Conservation (phyloP, 306 rosid species). For the Acacia confusa region DNA sequence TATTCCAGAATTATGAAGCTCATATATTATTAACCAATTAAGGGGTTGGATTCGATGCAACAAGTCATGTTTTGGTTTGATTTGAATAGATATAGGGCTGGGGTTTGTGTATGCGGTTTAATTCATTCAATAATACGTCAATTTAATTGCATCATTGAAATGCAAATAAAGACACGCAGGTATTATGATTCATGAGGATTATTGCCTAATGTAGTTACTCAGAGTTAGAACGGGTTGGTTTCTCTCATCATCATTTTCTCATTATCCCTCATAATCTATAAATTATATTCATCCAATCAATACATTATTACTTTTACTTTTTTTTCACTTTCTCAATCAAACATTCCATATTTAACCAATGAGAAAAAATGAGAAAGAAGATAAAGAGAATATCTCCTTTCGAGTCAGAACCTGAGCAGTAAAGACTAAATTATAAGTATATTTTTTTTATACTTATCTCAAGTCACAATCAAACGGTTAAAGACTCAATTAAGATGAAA, state of each 20-base stretch:
- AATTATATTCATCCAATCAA: too few species aligned
- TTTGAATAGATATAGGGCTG: background rate
- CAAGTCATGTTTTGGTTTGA: background rate
- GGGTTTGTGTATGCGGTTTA: background rate
- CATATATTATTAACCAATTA: too few species aligned
- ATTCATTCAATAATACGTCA: background rate
- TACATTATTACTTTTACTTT: too few species aligned
- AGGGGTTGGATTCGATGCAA: background rate
- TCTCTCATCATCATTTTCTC: too few species aligned
- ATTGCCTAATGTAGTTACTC: background rate
- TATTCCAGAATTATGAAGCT: background rate
- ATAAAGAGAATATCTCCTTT: too few species aligned
- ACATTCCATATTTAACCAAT: too few species aligned
- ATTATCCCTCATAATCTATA: too few species aligned
- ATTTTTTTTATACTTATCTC: background rate
- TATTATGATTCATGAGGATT: background rate
- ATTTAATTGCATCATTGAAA: background rate
- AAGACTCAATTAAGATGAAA: background rate
- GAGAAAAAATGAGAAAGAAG: too few species aligned
- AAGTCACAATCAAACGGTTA: background rate
- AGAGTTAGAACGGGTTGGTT: too few species aligned
- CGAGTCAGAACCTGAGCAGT: background rate
- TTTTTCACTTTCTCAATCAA: too few species aligned
- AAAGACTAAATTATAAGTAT: background rate
- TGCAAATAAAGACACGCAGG: too few species aligned